These are phyloP conservation scores for Beta lomatogona DNA, from an alignment of 179 eudicot species.

Conservation along the genomic window DNA sequence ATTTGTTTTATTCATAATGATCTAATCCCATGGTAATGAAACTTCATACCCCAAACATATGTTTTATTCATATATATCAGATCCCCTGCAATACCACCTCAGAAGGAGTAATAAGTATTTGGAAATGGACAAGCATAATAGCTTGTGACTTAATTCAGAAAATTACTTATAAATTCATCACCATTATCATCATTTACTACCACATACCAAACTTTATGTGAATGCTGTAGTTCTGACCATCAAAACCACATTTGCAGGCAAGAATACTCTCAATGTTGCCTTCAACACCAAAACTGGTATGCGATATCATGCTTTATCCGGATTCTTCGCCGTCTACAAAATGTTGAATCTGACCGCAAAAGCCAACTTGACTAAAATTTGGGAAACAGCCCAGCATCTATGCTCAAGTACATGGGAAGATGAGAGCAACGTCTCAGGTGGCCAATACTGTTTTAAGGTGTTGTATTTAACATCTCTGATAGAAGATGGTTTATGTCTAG, in stretches of 20 bases:
- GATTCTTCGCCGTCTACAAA: constrained; percentile 74
- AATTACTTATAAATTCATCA: too few species aligned
- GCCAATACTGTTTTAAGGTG: constrained; percentile 62
- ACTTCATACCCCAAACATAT: too few species aligned
- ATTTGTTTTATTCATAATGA: too few species aligned
- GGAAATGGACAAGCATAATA: too few species aligned
- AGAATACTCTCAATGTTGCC: constrained; percentile 36
- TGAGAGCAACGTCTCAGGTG: constrained; percentile 29
- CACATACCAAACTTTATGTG: not conserved
- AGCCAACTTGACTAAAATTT: constrained; percentile 59
- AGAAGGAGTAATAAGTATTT: too few species aligned
- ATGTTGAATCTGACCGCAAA: constrained; percentile 52
- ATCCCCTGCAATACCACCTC: too few species aligned
- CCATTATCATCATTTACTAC: too few species aligned
- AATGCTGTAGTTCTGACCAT: not conserved
- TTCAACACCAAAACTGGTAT: constrained; percentile 28
- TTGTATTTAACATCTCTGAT: constrained; percentile 68
- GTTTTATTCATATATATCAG: too few species aligned
- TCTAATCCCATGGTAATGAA: too few species aligned
- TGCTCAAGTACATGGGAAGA: constrained; percentile 57
- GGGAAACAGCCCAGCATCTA: constrained; percentile 56
- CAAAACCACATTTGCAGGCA: constrained; percentile 49
- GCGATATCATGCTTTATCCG: constrained; percentile 83
- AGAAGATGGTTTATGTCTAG: constrained; percentile 62
- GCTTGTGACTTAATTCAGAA: too few species aligned